A percentile compares a stretch with the other conserved stretches of the same genome.
phyloP scores from a whole-genome alignment of 805 yeast species.

The Candida peoriensis region DNA sequence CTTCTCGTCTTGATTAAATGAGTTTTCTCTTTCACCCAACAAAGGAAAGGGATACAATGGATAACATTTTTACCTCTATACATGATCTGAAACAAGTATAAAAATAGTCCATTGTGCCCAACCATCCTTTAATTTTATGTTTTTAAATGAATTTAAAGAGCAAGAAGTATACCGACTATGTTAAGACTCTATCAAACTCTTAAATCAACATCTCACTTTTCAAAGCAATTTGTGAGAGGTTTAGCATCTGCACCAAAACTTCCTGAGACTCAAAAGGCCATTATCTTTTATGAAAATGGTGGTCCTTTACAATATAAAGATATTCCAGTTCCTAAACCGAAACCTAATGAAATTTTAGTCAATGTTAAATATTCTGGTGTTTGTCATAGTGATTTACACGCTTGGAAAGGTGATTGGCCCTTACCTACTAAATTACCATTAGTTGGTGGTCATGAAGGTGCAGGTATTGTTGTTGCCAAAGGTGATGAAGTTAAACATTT shows the following conservation, averaged over 20 bases:
- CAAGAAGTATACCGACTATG: too few relatives aligned
- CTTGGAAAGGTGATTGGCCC: constrained; percentile 39
- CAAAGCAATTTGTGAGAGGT: too few relatives aligned
- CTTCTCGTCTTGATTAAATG: too few relatives aligned
- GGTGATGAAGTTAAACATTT: constrained; percentile 58
- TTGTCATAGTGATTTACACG: constrained; percentile 72
- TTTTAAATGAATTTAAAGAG: too few relatives aligned
- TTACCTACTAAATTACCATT: constrained; percentile 54
- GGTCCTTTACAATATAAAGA: constrained; percentile 46
- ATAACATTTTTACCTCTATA: too few relatives aligned
- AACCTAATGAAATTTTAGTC: constrained; percentile 57
- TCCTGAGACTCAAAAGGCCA: constrained; percentile 48
- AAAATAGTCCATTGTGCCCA: too few relatives aligned
- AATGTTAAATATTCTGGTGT: constrained; percentile 72
- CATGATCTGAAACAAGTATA: too few relatives aligned
- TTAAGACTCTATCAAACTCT: too few relatives aligned
- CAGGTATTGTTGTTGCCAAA: constrained; percentile 62
- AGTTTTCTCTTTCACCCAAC: too few relatives aligned
- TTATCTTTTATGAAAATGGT: constrained; percentile 46
- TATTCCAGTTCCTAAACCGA: constrained; percentile 56
- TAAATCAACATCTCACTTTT: too few relatives aligned
- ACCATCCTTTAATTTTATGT: too few relatives aligned
- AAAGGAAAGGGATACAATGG: too few relatives aligned
- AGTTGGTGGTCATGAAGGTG: constrained; percentile 76
- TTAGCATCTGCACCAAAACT: constrained; percentile 29